Base-by-base conservation (phyloP, 139 green algal genomes). In the Auxenochlorella pyrenoidosa region DNA sequence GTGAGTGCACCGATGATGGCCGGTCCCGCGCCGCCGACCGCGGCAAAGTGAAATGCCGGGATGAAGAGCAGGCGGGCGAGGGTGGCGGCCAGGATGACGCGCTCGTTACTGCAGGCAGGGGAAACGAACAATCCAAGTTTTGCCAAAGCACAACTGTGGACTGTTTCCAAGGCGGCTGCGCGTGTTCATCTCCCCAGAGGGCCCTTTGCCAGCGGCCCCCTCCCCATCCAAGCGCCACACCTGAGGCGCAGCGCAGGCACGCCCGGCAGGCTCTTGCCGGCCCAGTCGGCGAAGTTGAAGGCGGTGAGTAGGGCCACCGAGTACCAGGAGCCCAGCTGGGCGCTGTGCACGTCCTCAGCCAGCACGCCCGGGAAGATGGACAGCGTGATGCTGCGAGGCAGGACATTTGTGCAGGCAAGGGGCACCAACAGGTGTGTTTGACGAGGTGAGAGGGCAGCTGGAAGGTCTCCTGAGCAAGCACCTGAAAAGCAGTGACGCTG, bases 361-460 rank as follows among this genome's bases (percentile, higher is more conserved):
- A 99, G 85, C 26, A 99, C 90, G 0, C 97, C 97, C 1, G 97
- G 97, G 79, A 99, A 99, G 65, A 99, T 97, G 78, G 90, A 91
- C 28, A 99, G 87, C 0, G 97, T 99, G 66, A 79, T 60, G 0
- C 86, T 85, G 78, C 63, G 63, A 16, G 19, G 44, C 32, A 18
- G 63, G 36, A 60, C 30, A 41, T 15, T 60, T 1, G 22, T 6
- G 51, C 24, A 24, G 32, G 32, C 18, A 72, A 59, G 38, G 24
- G 3, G 38, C 15, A 51, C 28, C 26, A 47, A 12, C 19, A 68
- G 26, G 1, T 36, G 8, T 51, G 72, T 19, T 24, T 6, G 10
- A 54, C 6, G 8, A 54, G 47, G 47, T 6, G 8, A 54, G 10
- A 54, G 47, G 47, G 47, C 47, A 54, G 47, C 47, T 6, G n/a